Percentiles rank a stretch among this genome's conserved stretches.
These are phyloP conservation scores for Linderina pennispora DNA, from an alignment of 192 early-diverging fungal genomes.

Conservation along the genomic window DNA sequence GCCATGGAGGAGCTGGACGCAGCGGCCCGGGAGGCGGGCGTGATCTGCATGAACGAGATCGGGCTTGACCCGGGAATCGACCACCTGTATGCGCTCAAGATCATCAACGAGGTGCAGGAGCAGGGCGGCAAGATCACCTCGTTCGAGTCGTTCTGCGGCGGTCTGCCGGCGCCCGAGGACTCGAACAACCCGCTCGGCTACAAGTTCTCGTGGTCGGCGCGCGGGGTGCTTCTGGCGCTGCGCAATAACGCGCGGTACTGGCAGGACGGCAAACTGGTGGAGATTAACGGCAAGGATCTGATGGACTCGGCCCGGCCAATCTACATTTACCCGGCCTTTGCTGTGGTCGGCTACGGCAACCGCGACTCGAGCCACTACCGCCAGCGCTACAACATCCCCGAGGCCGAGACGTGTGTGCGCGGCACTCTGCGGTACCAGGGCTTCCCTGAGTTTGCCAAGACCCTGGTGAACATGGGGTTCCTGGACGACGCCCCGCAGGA, in stretches of 20 bases:
- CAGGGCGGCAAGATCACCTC: constrained; percentile 78
- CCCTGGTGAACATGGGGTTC: constrained; percentile 88
- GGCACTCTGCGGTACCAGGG: constrained; percentile 96
- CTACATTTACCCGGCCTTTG: constrained; percentile 92
- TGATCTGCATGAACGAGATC: constrained; percentile 97
- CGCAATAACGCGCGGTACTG: constrained; percentile 91
- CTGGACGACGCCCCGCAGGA: constrained; percentile 66
- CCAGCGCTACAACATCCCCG: constrained; percentile 92
- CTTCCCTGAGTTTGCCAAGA: constrained; percentile 95
- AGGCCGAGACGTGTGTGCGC: constrained; percentile 87
- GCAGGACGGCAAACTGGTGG: constrained; percentile 82
- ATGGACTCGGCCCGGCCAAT: constrained; percentile 92
- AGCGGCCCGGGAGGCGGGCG: constrained; percentile 74
- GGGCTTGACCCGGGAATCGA: constrained; percentile 98
- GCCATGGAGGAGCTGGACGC: constrained; percentile 87
- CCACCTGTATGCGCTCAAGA: constrained; percentile 87
- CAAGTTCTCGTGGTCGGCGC: constrained; percentile 98
- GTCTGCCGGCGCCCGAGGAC: constrained; percentile 93
- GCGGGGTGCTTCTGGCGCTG: constrained; percentile 95
- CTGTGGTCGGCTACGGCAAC: constrained; percentile 95
- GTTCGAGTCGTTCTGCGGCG: constrained; percentile 97
- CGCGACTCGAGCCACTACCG: constrained; percentile 94
- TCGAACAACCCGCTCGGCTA: constrained; percentile 98
- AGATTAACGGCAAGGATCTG: constrained; percentile 74
- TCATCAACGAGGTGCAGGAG: constrained; percentile 82